Conservation (phyloP, 2,329 filamentous ascomycete genomes). For the Helminthosporium solani region DNA sequence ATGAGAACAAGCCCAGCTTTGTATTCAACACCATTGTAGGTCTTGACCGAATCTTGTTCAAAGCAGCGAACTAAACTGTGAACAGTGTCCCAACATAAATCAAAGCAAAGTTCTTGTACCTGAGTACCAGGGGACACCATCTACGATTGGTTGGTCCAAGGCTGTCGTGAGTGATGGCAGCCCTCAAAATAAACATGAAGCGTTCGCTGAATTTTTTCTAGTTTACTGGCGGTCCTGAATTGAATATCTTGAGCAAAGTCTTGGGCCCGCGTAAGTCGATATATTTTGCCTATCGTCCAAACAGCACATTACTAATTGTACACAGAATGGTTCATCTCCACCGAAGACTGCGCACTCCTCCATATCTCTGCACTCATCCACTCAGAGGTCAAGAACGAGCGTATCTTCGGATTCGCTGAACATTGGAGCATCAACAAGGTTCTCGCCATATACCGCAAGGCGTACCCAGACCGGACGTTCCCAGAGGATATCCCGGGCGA, state of each 20-base stretch:
- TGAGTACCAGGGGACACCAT: conserved; percentile 34
- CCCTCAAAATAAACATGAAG: no score
- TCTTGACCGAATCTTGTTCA: background rate
- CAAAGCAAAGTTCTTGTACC: conserved; percentile 40
- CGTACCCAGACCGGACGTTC: conserved; percentile 45
- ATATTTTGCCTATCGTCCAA: background rate
- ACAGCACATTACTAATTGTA: background rate
- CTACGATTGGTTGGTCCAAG: conserved; percentile 29
- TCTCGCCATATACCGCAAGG: conserved; percentile 40
- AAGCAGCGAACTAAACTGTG: background rate
- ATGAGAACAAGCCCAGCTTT: conserved; percentile 48
- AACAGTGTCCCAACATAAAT: conserved; percentile 38
- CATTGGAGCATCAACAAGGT: conserved; percentile 51
- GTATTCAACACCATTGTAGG: conserved; percentile 44
- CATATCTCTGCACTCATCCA: conserved; percentile 56
- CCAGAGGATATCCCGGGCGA: conserved; percentile 17
- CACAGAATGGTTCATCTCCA: conserved; percentile 28
- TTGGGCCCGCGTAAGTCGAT: conserved; percentile 15
- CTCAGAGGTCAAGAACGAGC: conserved; percentile 48
- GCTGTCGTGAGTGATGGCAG: no score
- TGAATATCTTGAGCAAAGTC: conserved; percentile 51
- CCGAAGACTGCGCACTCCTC: conserved; percentile 45
- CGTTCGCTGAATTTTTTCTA: no score
- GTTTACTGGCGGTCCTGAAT: conserved; percentile 32
- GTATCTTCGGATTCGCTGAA: conserved; percentile 56